Evolutionary conservation across 225 moss, liverwort and hornwort species (phyloP).

Genomic region (Sphagnum tenellum): DNA sequence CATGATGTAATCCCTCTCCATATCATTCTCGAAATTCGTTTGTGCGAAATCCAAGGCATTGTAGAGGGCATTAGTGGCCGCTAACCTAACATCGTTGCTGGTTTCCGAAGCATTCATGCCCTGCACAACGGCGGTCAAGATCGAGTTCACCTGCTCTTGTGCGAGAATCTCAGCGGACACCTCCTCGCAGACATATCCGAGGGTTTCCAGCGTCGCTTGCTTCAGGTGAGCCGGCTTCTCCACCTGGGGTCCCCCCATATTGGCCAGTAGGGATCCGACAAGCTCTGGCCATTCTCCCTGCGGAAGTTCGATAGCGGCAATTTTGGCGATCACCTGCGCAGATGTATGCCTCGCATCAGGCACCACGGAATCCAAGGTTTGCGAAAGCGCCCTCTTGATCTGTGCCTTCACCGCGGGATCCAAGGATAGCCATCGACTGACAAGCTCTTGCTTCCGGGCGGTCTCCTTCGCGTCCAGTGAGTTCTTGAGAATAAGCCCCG

Average conservation of each 20-base stretch:
- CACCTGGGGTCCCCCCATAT: conserved; percentile 1
- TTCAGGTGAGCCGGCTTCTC: conserved; percentile 6
- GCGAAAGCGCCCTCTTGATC: conserved; percentile 2
- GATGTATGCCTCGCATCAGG: conserved; percentile 4
- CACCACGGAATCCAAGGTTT: neutral
- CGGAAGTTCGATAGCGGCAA: conserved; percentile 8
- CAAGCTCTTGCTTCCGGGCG: neutral
- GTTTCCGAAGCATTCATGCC: conserved; percentile 4
- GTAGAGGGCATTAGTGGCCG: conserved; percentile 3
- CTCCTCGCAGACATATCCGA: conserved; percentile 1
- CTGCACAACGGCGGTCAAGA: conserved; percentile 6
- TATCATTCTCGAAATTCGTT: conserved; percentile 3
- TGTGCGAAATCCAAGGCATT: conserved; percentile 7
- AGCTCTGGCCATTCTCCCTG: conserved; percentile 6
- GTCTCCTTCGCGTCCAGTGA: conserved; percentile 6
- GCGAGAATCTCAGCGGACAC: conserved; percentile 5
- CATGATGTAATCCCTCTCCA: conserved; percentile 7
- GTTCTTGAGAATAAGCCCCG: conserved; percentile 6
- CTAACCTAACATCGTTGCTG: conserved; percentile 6
- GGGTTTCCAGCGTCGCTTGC: conserved; percentile 7
- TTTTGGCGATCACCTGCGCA: conserved; percentile 6
- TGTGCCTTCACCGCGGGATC: neutral
- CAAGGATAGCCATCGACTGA: neutral
- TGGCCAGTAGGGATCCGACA: conserved; percentile 1
- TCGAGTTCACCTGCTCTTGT: conserved; percentile 6